Evolutionary conservation across 2,329 filamentous ascomycete species (phyloP), one percentile per base, ranked within the genome.

Genomic region (Beauveria pseudobassiana): DNA sequence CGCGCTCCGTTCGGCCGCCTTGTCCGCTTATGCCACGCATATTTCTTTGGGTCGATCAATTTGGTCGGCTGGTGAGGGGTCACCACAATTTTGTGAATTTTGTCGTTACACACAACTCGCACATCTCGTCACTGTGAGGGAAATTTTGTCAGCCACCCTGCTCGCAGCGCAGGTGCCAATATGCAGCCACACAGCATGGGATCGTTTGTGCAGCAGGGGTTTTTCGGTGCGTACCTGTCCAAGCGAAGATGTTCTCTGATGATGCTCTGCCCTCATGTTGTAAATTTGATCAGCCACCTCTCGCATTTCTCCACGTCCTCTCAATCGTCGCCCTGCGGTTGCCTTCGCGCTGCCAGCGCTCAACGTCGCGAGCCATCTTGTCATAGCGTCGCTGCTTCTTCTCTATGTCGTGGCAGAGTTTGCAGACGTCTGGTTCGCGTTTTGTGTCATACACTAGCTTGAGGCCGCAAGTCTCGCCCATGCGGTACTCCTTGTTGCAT

Each of bases 391-490:
- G 86, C 71, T 83, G 78, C 78, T 96, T 96, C 76, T 89, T 93
- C 71, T 92, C 88, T 67, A 93, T 91, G 76, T 95, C 92, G 70
- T 91, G 87, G 78, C 93, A 98, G 65, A 92, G 81, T 73, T 89
- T 90, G 81, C 93, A 98, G 69, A 85, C 84, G 61, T 84, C 83
- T 49, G 74, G 68, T 59, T 88, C 80, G 63, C 80, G 79, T 65
- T 85, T 80, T 28, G 90, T 93, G 68, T 85, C 79, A 79, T 89
- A 92, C 71, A 96, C 87, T 66, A 96, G 84, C 78, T 91, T 96
- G 78, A 96, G 88, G 64, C 93, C 93, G 77, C 93, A 98, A 43
- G 93, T 97, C 81, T 98, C 93, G 70, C 93, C 93, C 67, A 90
- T 96, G 67, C 93, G 90, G 78, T 96, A 96, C 75, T 97, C 93